Evolutionary conservation across 2,329 filamentous ascomycete species (phyloP).

Genomic region (Talaromyces sp.): DNA sequence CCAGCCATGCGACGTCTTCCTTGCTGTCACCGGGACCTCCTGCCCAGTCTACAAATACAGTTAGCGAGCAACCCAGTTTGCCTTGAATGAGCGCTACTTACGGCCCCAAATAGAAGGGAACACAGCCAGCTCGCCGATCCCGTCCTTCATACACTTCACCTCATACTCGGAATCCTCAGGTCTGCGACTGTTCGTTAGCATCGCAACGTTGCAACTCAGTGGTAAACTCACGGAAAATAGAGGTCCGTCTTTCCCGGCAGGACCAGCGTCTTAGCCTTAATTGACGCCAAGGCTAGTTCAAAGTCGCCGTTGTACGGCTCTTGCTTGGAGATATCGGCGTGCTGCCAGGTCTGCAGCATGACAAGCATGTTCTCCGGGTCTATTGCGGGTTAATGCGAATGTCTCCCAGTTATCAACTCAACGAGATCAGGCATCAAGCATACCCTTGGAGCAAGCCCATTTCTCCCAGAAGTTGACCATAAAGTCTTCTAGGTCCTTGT

Average conservation of each 20-base stretch:
- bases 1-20: constrained; percentile 68
- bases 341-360: constrained; percentile 77
- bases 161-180: constrained; percentile 75
- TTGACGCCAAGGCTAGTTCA: constrained; percentile 59
- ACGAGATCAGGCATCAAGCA: background rate
- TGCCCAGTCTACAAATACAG: constrained; percentile 48
- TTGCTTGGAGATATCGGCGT: constrained; percentile 65
- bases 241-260: constrained; percentile 69
- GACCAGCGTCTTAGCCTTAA: constrained; percentile 69
- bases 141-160: constrained; percentile 58
- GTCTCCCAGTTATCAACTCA: background rate
- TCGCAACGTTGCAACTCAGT: background rate
- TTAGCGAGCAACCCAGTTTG: constrained; percentile 11
- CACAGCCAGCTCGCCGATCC: constrained; percentile 51
- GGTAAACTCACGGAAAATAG: constrained; percentile 63
- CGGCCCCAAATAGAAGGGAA: constrained; percentile 64
- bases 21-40: constrained; percentile 67
- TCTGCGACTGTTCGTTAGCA: constrained; percentile 30
- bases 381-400: constrained; percentile 16
- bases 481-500: constrained; percentile 66
- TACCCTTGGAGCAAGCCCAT: constrained; percentile 66
- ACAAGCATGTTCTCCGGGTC: constrained; percentile 70
- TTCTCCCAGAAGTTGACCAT: constrained; percentile 71
- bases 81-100: constrained; percentile 27
- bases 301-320: constrained; percentile 65